Base-by-base conservation (phyloP, 495 filamentous ascomycete species). In the Neurospora sp. region DNA sequence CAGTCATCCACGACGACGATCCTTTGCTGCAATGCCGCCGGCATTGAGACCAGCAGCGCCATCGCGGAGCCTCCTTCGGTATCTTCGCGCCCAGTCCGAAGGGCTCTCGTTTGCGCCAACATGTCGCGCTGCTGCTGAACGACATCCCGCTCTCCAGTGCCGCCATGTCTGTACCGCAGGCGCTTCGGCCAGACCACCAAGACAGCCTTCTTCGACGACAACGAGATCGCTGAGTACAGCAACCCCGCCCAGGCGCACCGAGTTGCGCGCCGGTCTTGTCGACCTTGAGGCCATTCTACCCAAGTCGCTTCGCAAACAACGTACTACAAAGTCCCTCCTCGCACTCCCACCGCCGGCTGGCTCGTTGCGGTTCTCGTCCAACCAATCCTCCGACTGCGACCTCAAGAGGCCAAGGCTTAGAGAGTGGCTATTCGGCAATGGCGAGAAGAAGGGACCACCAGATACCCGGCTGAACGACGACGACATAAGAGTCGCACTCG, bases 51-150 rank as follows among this genome's bases (percentile, higher is more conserved):
- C 69, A 38, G 68, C 79, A 78, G 86, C 82, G 61, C 90, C 90
- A n/a, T 92, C 90, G 68, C 81, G 83, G 68, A 85, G 83, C n/a
- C 82, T 91, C 3, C 84, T 92, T 73, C 85, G 84, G 41, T 92
- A 89, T 72, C 82, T 92, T 20, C 86, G 85, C 71, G 86, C 85
- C 41, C 90, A 91, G 76, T 86, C 87, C 70, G 87, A 89, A 70
- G 82, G 83, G n/a, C 40, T 82, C 37, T 81, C 80, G 65, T 86
- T 85, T 80, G 84, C 79, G 20, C 74, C 80, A 39, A 59, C 75
- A 42, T 70, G 71, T 40, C 78, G 76, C 65, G 53, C 72, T 69
- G 20, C 37, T 53, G 38, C 20, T 71, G 65, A 70, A n/a, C 73
- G 71, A 70, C 17, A 40, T 44, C n/a, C 53, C 0, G 14, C 69